These are phyloP conservation scores for Litsea cubeba DNA, from an alignment of 164 flowering plant species.

Conservation along the genomic window DNA sequence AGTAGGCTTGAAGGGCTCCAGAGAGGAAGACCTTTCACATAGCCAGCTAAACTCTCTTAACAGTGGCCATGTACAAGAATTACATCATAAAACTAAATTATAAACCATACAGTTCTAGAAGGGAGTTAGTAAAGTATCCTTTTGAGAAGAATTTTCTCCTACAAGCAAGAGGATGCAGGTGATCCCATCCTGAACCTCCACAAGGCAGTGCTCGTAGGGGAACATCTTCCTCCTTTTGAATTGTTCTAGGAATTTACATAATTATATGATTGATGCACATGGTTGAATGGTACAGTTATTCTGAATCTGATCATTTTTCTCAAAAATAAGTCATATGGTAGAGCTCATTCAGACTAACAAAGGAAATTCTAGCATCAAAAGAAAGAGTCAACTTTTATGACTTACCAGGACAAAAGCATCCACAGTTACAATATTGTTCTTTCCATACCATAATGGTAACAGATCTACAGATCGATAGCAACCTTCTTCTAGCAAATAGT, in stretches of 20 bases:
- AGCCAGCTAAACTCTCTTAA: too few relatives aligned
- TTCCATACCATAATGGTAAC: background rate
- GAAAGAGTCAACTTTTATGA: background rate
- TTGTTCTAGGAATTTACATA: background rate
- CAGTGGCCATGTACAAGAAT: too few relatives aligned
- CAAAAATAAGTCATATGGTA: background rate
- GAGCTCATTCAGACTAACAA: background rate
- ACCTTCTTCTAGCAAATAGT: conserved; percentile 2
- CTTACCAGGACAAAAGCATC: background rate
- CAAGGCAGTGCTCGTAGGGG: background rate
- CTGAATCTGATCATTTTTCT: background rate
- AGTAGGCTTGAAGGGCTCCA: too few relatives aligned
- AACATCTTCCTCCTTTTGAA: background rate
- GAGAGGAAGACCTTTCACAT: too few relatives aligned
- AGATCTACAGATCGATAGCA: background rate
- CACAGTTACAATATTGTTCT: background rate
- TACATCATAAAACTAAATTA: too few relatives aligned
- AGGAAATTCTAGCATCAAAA: background rate
- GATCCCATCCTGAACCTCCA: too few relatives aligned
- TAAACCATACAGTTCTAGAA: too few relatives aligned
- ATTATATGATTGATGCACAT: background rate
- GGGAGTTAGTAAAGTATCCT: too few relatives aligned
- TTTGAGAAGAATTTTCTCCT: too few relatives aligned
- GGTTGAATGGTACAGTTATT: background rate
- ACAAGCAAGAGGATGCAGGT: too few relatives aligned